These are phyloP conservation scores for Penicillium atrosanguineum DNA, from an alignment of 495 filamentous ascomycete species.

Conservation along the genomic window DNA sequence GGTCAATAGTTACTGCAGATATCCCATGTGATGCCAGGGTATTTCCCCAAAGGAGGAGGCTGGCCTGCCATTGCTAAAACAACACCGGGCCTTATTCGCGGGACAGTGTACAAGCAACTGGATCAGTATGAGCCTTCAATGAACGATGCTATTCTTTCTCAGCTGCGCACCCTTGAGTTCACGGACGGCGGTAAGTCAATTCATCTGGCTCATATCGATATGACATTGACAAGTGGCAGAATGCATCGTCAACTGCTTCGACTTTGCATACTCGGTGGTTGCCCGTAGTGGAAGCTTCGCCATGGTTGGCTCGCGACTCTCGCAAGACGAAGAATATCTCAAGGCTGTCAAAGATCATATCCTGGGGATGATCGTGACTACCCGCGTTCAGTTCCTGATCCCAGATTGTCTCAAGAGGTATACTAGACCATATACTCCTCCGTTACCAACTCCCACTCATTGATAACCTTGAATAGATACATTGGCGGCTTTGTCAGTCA, in stretches of 20 bases:
- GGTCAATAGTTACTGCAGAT: slow-evolving; percentile 21
- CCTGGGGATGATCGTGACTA: slow-evolving; percentile 25
- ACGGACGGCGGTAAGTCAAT: slow-evolving; percentile 7
- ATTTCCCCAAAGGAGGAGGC: slow-evolving; percentile 20
- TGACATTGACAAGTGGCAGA: slow-evolving; percentile 5
- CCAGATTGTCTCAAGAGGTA: slow-evolving; percentile 22
- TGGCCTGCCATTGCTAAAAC: slow-evolving; percentile 28
- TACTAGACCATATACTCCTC: background rate
- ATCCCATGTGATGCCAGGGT: slow-evolving; percentile 29
- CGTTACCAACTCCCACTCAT: background rate
- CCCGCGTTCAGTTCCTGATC: slow-evolving; percentile 23
- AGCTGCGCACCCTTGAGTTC: slow-evolving; percentile 11
- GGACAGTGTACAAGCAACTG: slow-evolving; percentile 18
- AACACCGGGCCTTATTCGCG: slow-evolving; percentile 24
- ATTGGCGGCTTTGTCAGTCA: slow-evolving; percentile 21
- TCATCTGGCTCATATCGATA: background rate
- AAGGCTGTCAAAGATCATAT: slow-evolving; percentile 27
- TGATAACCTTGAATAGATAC: slow-evolving; percentile 6
- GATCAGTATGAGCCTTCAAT: slow-evolving; percentile 24
- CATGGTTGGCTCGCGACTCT: slow-evolving; percentile 21
- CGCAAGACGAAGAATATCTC: slow-evolving; percentile 22
- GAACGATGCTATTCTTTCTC: slow-evolving; percentile 18
- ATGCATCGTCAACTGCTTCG: slow-evolving; percentile 20
- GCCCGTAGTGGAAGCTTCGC: slow-evolving; percentile 25
- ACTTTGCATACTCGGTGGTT: slow-evolving; percentile 26